These are phyloP conservation scores for Daedalea quercina DNA, from an alignment of 768 basidiomycete species.

Conservation along the genomic window DNA sequence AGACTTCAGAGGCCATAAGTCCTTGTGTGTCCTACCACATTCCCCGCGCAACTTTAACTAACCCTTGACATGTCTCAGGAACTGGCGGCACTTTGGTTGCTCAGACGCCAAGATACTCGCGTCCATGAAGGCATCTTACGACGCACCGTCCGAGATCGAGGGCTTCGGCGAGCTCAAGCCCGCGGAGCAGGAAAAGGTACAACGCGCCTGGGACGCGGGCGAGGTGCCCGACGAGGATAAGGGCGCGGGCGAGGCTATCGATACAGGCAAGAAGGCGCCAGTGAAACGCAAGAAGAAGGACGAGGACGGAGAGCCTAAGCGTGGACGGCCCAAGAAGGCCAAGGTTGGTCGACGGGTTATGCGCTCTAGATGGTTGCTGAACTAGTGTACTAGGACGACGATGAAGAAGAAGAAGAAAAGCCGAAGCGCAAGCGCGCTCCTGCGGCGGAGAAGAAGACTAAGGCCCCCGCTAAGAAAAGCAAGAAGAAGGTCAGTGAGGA, in stretches of 20 bases:
- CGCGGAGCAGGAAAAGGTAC: conserved; percentile 35
- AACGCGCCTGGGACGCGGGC: conserved; percentile 36
- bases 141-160: conserved; percentile 31
- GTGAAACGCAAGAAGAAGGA: conserved; percentile 24
- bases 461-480: conserved; percentile 41
- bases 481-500: conserved; percentile 34
- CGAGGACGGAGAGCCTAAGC: conserved; percentile 21
- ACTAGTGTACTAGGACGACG: conserved; percentile 13
- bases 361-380: neutral
- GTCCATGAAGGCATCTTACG: conserved; percentile 32
- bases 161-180: conserved; percentile 34
- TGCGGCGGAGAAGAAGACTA: conserved; percentile 38
- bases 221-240: conserved; percentile 32
- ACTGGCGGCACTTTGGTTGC: conserved; percentile 43
- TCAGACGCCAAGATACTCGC: conserved; percentile 26
- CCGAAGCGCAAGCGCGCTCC: conserved; percentile 48
- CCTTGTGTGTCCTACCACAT: conserved; percentile 20
- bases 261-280: conserved; percentile 18
- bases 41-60: neutral
- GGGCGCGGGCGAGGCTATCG: conserved; percentile 20
- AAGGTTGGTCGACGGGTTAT: conserved; percentile 16
- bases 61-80: conserved; percentile 10
- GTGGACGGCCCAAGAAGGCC: conserved; percentile 21
- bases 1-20: conserved; percentile 30
- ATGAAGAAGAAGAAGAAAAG: conserved; percentile 36